These are phyloP conservation scores for Galerina marginata DNA, from an alignment of 768 basidiomycete species.

Conservation along the genomic window DNA sequence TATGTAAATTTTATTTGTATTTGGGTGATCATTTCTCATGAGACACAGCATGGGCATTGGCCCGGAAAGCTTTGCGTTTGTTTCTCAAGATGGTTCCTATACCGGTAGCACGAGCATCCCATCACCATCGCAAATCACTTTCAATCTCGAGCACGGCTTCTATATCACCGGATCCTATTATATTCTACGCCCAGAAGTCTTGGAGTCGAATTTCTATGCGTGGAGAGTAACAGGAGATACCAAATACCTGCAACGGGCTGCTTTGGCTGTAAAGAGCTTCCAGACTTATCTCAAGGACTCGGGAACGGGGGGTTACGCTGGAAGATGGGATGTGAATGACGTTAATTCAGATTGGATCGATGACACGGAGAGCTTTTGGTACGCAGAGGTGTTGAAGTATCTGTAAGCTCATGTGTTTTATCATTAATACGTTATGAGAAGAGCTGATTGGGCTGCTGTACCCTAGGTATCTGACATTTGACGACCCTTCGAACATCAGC, in stretches of 20 bases:
- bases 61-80: constrained; percentile 69
- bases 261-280: constrained; percentile 59
- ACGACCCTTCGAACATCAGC: constrained; percentile 66
- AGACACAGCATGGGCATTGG: constrained; percentile 71
- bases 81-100: constrained; percentile 63
- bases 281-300: constrained; percentile 49
- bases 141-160: constrained; percentile 66
- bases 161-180: constrained; percentile 61
- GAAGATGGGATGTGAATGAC: constrained; percentile 60
- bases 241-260: constrained; percentile 70
- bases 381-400: constrained; percentile 79
- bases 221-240: constrained; percentile 72
- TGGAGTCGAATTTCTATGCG: constrained; percentile 82
- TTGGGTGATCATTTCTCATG: not conserved
- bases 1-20: constrained; percentile 48
- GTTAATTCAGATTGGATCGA: constrained; percentile 49
- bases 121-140: constrained; percentile 41
- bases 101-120: constrained; percentile 49
- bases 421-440: not conserved
- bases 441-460: not conserved
- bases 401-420: constrained; percentile 43
- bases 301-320: constrained; percentile 51
- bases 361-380: constrained; percentile 72
- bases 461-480: constrained; percentile 70
- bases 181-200: constrained; percentile 73